Percentiles rank a stretch among this genome's conserved stretches.
These are phyloP conservation scores for Ballota nigra DNA, from an alignment of 257 asterid species.

Conservation along the genomic window DNA sequence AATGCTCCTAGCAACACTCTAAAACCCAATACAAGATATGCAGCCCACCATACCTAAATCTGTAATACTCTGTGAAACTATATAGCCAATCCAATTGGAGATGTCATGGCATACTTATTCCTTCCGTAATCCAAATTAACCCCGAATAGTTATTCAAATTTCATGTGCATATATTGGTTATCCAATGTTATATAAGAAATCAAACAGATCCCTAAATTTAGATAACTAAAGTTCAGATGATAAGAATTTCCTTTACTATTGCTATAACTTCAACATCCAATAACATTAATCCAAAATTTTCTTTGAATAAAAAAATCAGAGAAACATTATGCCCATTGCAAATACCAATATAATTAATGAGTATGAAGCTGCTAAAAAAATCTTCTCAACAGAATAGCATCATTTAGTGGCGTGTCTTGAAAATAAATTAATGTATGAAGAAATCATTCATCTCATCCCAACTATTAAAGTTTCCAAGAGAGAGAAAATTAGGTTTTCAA, in stretches of 20 bases:
- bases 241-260: not conserved
- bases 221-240: not conserved
- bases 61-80: not conserved
- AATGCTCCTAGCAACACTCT: not conserved
- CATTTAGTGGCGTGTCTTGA: not conserved
- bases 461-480: too few species aligned
- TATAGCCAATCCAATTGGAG: not conserved
- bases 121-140: not conserved
- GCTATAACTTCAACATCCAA: not conserved
- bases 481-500: not conserved
- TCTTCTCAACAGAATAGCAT: too few species aligned
- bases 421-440: not conserved
- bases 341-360: not conserved
- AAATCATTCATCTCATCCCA: too few species aligned
- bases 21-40: not conserved
- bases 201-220: not conserved
- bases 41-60: not conserved
- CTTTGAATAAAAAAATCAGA: not conserved
- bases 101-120: not conserved
- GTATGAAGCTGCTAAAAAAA: not conserved
- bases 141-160: not conserved
- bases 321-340: not conserved
- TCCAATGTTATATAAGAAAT: not conserved
- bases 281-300: not conserved
- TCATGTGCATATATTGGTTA: not conserved